Base-by-base conservation (phyloP, 2,329 filamentous ascomycete genomes). In the Diaporthe caulivora region DNA sequence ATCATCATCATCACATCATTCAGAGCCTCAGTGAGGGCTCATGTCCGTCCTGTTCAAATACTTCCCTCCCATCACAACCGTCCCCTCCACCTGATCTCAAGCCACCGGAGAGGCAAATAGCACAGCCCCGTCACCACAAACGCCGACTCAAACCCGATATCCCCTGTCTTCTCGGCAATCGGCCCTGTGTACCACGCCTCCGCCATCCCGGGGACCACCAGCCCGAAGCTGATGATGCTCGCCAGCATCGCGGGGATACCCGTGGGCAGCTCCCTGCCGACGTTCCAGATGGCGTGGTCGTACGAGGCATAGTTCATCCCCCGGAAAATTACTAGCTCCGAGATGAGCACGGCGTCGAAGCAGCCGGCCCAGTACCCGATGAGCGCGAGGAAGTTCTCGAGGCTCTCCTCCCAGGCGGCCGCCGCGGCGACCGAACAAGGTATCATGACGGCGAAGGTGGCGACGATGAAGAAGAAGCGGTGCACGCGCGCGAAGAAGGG, bases 61-160 rank as follows among this genome's bases (percentile, higher is more conserved):
- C 24, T 9, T 13, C 24, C 1, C 54, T 7, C 21, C 29, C 26
- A 53, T 75, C 70, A 75, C 17, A 75, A 21, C n/a, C 65, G 70
- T 5, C 74, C 74, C 53, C 70, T 70, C 74, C 74, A 79, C 60
- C 80, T 81, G 74, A 82, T 85, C 80, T 89, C 88, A 0, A 84
- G 65, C 77, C 81, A 84, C 9, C 87, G 81, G 17, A 89, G 79
- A 3, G 87, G 86, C 1, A 87, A 65, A 71, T 89, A 90, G 34
- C 84, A 79, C 42, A 89, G 15, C 1, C 80, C 84, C 17, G 86
- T 87, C 72, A 89, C 78, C 37, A 85, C 84, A 77, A 92, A 88
- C 0, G 90, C 90, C 79, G 91, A 81, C 82, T 93, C 91, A 72
- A 93, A 92, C 0, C 91, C 91, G 79, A 93, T 88, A 76, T 93